A percentile compares a stretch with the other conserved stretches of the same genome.
Evolutionary conservation across 2,329 filamentous ascomycete genomes (phyloP).

Genomic region (Tolypocladium capitatum): DNA sequence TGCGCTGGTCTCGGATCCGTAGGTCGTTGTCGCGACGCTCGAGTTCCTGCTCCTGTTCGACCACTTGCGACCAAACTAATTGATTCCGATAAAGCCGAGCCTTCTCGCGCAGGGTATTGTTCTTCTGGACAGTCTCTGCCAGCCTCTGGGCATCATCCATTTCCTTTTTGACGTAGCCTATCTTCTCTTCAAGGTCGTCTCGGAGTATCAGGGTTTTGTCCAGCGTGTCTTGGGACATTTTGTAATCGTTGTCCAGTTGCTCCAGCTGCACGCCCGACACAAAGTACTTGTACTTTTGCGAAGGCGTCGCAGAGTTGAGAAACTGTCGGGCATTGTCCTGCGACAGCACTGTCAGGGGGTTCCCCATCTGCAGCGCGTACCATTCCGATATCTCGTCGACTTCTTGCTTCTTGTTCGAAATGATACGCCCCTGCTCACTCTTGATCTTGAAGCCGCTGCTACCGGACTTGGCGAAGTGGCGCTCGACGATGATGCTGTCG

Average conservation of each 20-base stretch:
- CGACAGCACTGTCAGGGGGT: conserved; percentile 88
- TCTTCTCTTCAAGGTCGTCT: conserved; percentile 21
- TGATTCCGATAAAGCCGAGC: conserved; percentile 48
- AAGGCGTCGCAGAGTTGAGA: conserved; percentile 67
- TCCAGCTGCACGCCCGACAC: conserved; percentile 89
- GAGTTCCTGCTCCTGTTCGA: conserved; percentile 52
- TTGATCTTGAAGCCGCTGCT: conserved; percentile 80
- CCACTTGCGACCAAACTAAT: conserved; percentile 78
- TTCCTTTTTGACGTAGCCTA: conserved; percentile 22
- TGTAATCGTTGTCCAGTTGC: conserved; percentile 82
- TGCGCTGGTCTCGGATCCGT: conserved; percentile 9
- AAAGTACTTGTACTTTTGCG: conserved; percentile 93
- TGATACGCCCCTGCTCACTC: conserved; percentile 50
- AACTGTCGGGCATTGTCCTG: conserved; percentile 94
- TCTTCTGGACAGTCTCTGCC: conserved; percentile 51
- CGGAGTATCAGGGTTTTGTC: conserved; percentile 43
- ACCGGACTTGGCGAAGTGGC: conserved; percentile 66
- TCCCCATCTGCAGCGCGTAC: conserved; percentile 88
- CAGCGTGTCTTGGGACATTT: conserved; percentile 64
- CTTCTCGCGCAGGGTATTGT: conserved; percentile 49
- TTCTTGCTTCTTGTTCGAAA: conserved; percentile 75
- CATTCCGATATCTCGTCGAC: conserved; percentile 90
- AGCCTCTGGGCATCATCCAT: conserved; percentile 49
- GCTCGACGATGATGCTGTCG: conserved; percentile 76
- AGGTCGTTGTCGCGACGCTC: conserved; percentile 18